These are phyloP conservation scores for Vitis vinifera DNA, from an alignment of 164 flowering plant genomes.

Conservation along the genomic window DNA sequence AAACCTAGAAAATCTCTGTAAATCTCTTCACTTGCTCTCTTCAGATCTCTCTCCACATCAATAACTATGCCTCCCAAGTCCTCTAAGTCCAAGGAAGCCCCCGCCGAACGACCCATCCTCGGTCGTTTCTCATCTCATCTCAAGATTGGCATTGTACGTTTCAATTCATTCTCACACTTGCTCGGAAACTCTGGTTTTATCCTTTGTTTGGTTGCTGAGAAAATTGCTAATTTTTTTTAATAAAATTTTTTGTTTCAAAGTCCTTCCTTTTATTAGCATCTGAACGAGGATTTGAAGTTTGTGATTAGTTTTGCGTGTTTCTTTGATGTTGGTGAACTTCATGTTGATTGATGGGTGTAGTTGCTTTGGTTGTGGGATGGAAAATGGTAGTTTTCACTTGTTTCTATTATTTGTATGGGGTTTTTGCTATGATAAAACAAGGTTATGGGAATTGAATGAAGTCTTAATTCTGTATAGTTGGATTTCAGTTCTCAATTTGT, in stretches of 20 bases:
- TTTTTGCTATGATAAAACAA: too few species aligned
- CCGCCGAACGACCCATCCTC: constrained; percentile 81
- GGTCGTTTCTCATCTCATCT: constrained; percentile 97
- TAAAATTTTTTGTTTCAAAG: background rate
- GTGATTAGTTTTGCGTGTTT: too few species aligned
- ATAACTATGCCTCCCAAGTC: constrained; percentile 81
- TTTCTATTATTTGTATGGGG: too few species aligned
- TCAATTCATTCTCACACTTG: background rate
- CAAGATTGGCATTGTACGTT: constrained; percentile 85
- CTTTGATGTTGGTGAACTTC: too few species aligned
- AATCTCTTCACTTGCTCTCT: background rate
- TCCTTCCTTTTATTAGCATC: background rate
- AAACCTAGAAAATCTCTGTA: constrained; percentile 14
- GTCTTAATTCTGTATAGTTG: too few species aligned
- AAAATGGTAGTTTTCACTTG: too few species aligned
- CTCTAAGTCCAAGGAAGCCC: constrained; percentile 80
- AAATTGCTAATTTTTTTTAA: background rate
- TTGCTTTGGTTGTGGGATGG: too few species aligned
- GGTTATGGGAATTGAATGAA: too few species aligned
- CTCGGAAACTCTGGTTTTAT: background rate
- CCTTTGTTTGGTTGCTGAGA: background rate
- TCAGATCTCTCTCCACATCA: constrained; percentile 6
- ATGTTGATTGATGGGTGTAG: too few species aligned
- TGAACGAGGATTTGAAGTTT: too few species aligned
- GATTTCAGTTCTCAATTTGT: too few species aligned